Percentiles rank a stretch among this genome's conserved stretches.
Conservation (phyloP, 2,329 filamentous ascomycete genomes). For the Scedosporium aurantiacum region DNA sequence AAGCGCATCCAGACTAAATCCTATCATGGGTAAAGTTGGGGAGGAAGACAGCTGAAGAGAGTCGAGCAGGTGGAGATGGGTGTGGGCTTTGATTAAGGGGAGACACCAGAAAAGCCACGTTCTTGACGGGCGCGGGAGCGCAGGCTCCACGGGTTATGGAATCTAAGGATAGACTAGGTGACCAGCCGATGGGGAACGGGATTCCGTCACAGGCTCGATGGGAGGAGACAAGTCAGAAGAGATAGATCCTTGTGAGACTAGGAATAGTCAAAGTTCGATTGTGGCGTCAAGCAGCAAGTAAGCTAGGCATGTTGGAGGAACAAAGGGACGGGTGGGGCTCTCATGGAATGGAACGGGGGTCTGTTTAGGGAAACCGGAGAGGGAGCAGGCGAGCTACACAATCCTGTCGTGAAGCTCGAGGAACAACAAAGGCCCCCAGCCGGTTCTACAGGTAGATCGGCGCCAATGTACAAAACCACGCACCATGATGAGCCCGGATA, state of each 20-base stretch:
- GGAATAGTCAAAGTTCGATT: not conserved
- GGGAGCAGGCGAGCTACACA: not conserved
- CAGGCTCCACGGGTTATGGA: not conserved
- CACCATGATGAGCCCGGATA: not conserved
- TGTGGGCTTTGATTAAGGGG: not conserved
- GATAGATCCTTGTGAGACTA: constrained; percentile 4
- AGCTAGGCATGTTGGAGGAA: not conserved
- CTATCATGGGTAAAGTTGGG: not conserved
- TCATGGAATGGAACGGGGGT: not conserved
- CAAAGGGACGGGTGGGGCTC: constrained; percentile 3
- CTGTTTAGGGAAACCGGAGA: not conserved
- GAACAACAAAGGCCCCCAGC: not conserved
- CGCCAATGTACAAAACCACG: not conserved
- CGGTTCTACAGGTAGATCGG: not conserved
- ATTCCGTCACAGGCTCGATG: constrained; percentile 2
- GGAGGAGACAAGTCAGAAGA: constrained; percentile 7
- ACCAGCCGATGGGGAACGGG: constrained; percentile 2
- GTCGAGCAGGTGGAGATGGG: not conserved
- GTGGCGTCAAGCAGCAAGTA: constrained; percentile 2
- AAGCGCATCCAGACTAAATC: not conserved
- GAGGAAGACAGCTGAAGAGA: constrained; percentile 1
- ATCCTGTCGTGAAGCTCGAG: not conserved
- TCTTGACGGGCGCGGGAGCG: not conserved
- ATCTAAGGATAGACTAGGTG: not conserved
- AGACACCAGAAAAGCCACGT: not conserved